phyloP scores from a whole-genome alignment of 2,329 filamentous ascomycete species.

The Cladorrhinum sp. region DNA sequence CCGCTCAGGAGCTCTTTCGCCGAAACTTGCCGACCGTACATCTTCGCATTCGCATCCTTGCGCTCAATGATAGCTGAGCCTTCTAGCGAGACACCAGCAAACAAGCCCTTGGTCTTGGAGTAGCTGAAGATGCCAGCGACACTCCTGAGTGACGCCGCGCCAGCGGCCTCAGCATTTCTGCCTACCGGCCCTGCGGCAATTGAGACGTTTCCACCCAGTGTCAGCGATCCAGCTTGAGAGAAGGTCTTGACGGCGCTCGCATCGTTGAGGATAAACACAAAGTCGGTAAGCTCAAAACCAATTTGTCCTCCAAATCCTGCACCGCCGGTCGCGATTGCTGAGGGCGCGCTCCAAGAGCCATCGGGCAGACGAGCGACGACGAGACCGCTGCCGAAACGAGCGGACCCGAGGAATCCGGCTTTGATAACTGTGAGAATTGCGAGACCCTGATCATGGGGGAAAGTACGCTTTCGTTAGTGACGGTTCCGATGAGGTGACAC shows the following conservation, averaged over 20 bases:
- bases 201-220: constrained; percentile 92
- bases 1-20: constrained; percentile 81
- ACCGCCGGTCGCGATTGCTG: constrained; percentile 75
- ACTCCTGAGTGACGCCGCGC: constrained; percentile 83
- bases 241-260: constrained; percentile 86
- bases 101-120: constrained; percentile 95
- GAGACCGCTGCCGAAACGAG: constrained; percentile 76
- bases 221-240: constrained; percentile 85
- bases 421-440: constrained; percentile 85
- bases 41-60: constrained; percentile 93
- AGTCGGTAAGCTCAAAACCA: constrained; percentile 84
- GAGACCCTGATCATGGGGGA: constrained; percentile 52
- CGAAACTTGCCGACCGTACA: constrained; percentile 81
- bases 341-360: constrained; percentile 77
- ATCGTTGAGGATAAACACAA: constrained; percentile 98
- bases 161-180: constrained; percentile 92
- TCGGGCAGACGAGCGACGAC: constrained; percentile 77
- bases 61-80: constrained; percentile 91
- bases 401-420: constrained; percentile 80
- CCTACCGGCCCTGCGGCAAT: constrained; percentile 92
- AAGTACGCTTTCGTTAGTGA: background rate
- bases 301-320: constrained; percentile 84
- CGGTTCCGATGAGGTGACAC: background rate
- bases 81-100: constrained; percentile 92
- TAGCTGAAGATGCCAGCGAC: constrained; percentile 95